A percentile compares a stretch with the other conserved stretches of the same genome.
These are phyloP conservation scores for Aspergillus nidulans DNA, from an alignment of 495 filamentous ascomycete genomes.

Conservation along the genomic window DNA sequence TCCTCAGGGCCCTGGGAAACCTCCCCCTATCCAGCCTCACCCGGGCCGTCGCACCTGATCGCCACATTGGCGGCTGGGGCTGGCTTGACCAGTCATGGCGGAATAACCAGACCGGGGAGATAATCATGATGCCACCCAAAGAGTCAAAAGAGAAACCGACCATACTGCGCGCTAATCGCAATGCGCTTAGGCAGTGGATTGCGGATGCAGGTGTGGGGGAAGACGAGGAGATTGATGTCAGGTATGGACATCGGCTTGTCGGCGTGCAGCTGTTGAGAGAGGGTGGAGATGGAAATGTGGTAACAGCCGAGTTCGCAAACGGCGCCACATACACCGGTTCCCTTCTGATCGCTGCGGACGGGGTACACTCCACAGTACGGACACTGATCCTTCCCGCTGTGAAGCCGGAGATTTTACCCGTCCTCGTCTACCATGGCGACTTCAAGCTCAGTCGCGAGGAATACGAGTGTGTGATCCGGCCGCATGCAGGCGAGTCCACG, in stretches of 20 bases:
- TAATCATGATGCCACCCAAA: neutral
- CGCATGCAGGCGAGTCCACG: neutral
- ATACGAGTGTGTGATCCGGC: conserved; percentile 1
- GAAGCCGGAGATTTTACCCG: conserved; percentile 3
- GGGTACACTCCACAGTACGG: conserved; percentile 9
- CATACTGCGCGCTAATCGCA: conserved; percentile 12
- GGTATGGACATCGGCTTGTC: conserved; percentile 10
- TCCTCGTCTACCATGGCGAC: conserved; percentile 11
- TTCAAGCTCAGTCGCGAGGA: conserved; percentile 2
- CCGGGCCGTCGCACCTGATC: conserved; percentile 9
- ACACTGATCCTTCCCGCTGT: neutral
- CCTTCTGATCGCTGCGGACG: conserved; percentile 11
- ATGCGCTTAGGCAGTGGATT: conserved; percentile 12
- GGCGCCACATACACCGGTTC: conserved; percentile 5
- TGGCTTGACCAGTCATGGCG: conserved; percentile 7
- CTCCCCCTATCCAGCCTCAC: conserved; percentile 2
- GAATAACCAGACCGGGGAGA: neutral
- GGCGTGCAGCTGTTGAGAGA: neutral
- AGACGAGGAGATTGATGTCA: conserved; percentile 10
- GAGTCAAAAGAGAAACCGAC: neutral
- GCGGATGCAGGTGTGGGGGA: neutral
- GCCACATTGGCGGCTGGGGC: conserved; percentile 12
- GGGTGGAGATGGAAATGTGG: neutral
- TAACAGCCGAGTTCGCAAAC: conserved; percentile 8
- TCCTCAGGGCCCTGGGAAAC: conserved; percentile 8